Evolutionary conservation across 176 grass and related monocot genomes (phyloP), one percentile per base, ranked within the genome.

Genomic region (Musa acuminata): DNA sequence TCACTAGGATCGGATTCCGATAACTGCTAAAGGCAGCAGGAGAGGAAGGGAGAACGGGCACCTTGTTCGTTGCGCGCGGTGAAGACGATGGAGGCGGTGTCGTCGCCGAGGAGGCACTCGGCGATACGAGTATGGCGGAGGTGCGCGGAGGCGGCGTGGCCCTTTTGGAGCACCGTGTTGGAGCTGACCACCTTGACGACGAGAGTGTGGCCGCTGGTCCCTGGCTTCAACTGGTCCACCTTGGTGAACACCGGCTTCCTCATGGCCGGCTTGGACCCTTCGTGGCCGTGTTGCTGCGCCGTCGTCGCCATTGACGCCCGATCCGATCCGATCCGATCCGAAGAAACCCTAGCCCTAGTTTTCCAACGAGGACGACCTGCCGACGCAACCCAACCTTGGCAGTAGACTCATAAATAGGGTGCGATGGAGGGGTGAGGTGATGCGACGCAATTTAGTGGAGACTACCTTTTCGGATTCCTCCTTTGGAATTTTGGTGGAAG

Each of bases 31-130:
- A 20, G 14, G 6, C 7, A 21, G 14, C 16, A 20, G 3, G 57
- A 8, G 17, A 60, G n/a, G 13, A 60, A 60, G 57, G 7, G 57
- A 60, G 57, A 60, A 60, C 2, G 57, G 57, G 49, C 66, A 95
- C 92, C 92, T 88, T 96, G 92, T 21, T 96, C 92, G 54, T 96
- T 96, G 68, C 92, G 82, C 43, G 92, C 92, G 51, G 92, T 92
- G 83, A 96, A 96, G 51, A 96, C 83, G 81, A 92, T 84, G 71
- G 77, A 75, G 9, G 86, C 92, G 49, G 89, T 96, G 55, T 96
- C 92, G 64, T 96, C 92, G 23, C 92, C 92, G 62, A 96, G 82
- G 75, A 96, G 55, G 82, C 92, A 96, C 82, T 96, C 92, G 9
- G 89, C 87, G 80, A 92, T 92, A 51, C 89, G 89, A 17, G 84